Conservation (phyloP, 1,139 yeast species). For the Geotrichum carabidarum region DNA sequence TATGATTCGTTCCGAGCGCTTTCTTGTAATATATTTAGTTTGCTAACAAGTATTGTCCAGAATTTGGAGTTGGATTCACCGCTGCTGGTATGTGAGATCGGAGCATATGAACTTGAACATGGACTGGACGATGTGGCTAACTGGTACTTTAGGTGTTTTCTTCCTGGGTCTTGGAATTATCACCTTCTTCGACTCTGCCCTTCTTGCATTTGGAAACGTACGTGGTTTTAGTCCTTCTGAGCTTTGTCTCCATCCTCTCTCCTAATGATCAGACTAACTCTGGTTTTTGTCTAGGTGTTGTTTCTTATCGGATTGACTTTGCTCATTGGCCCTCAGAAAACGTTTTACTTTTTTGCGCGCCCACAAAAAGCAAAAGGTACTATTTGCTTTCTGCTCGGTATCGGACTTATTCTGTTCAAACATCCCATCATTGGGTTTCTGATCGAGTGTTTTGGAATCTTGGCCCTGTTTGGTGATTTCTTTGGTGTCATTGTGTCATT, state of each 20-base stretch:
- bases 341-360: slow-evolving; percentile 76
- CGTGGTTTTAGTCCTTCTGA: slow-evolving; percentile 16
- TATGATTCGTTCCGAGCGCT: slow-evolving; percentile 30
- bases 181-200: slow-evolving; percentile 83
- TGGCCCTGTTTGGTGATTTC: slow-evolving; percentile 87
- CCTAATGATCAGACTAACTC: neutral
- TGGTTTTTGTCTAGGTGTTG: slow-evolving; percentile 37
- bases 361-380: slow-evolving; percentile 86
- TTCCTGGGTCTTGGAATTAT: slow-evolving; percentile 78
- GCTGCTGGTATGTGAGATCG: slow-evolving; percentile 55
- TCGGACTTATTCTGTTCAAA: slow-evolving; percentile 65
- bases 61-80: slow-evolving; percentile 90
- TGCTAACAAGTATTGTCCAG: slow-evolving; percentile 39
- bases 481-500: slow-evolving; percentile 88
- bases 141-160: slow-evolving; percentile 41
- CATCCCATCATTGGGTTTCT: slow-evolving; percentile 80
- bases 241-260: neutral
- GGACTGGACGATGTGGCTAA: no score
- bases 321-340: slow-evolving; percentile 83
- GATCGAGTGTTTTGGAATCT: slow-evolving; percentile 79
- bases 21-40: neutral
- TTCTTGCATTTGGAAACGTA: slow-evolving; percentile 83
- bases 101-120: neutral
- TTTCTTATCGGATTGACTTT: slow-evolving; percentile 78
- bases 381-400: slow-evolving; percentile 69